phyloP scores from a whole-genome alignment of 148 eudicot genomes.

The Diospyros kaki region DNA sequence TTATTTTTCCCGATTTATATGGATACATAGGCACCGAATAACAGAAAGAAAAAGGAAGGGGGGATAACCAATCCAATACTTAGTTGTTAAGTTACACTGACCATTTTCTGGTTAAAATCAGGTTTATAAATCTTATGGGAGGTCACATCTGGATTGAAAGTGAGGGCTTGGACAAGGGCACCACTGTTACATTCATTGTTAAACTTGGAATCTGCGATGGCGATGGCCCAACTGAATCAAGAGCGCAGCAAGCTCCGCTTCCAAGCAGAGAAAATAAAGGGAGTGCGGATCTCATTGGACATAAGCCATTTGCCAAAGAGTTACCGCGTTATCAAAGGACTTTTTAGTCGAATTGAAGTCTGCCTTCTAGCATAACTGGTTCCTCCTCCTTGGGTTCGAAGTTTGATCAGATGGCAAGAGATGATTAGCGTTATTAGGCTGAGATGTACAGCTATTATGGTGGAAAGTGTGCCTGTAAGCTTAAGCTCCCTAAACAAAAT shows the following conservation, averaged over 20 bases:
- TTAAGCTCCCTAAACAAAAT: not conserved
- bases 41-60: too few relatives aligned
- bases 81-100: not conserved
- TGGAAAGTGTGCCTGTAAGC: too few relatives aligned
- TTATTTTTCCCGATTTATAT: too few relatives aligned
- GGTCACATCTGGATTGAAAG: constrained; percentile 82
- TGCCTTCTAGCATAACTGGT: not conserved
- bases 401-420: not conserved
- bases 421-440: not conserved
- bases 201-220: constrained; percentile 41
- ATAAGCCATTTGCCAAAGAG: constrained; percentile 18
- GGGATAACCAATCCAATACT: not conserved
- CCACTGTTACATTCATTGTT: constrained; percentile 47
- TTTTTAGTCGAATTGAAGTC: constrained; percentile 15
- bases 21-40: too few relatives aligned
- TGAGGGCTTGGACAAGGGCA: constrained; percentile 64
- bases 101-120: constrained; percentile 11
- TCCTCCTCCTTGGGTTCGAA: not conserved
- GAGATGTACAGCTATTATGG: too few relatives aligned
- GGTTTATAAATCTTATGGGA: constrained; percentile 73
- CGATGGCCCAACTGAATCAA: constrained; percentile 24
- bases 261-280: constrained; percentile 28
- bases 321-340: constrained; percentile 24
- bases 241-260: constrained; percentile 15
- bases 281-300: constrained; percentile 25